Percentiles rank a stretch among this genome's conserved stretches.
These are phyloP conservation scores for Seminavis robusta DNA, from an alignment of 108 stramenopile species.

Conservation along the genomic window DNA sequence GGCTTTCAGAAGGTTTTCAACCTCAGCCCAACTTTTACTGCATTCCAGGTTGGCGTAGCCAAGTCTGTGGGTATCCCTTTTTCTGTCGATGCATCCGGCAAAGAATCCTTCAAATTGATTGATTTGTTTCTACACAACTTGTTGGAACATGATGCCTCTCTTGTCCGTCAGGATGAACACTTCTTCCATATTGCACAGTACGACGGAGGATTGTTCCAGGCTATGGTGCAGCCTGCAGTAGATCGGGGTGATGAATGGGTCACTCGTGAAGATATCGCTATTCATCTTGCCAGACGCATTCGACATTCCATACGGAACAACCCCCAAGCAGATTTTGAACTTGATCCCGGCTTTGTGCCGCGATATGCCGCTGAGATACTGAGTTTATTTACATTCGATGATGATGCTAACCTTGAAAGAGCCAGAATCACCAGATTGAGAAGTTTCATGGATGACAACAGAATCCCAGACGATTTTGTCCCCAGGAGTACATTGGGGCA, in stretches of 20 bases:
- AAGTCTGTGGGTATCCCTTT: slow-evolving; percentile 3
- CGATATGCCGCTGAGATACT: slow-evolving; percentile 8
- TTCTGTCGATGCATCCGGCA: slow-evolving; percentile 5
- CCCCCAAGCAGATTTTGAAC: slow-evolving; percentile 5
- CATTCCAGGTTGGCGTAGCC: neutral
- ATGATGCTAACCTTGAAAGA: neutral
- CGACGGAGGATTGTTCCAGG: neutral
- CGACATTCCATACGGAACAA: neutral
- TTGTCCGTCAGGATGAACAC: slow-evolving; percentile 12
- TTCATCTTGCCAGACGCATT: slow-evolving; percentile 2
- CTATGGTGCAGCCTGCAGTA: slow-evolving; percentile 1
- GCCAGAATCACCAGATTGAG: slow-evolving; percentile 2
- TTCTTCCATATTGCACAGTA: slow-evolving; percentile 3
- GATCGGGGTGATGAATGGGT: neutral
- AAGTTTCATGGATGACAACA: slow-evolving; percentile 3
- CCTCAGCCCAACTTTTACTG: neutral
- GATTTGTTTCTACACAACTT: neutral
- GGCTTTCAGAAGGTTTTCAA: neutral
- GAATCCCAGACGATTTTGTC: slow-evolving; percentile 5
- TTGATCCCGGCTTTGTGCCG: neutral
- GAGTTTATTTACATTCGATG: slow-evolving; percentile 1
- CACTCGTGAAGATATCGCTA: neutral
- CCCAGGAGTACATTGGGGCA: too few species aligned
- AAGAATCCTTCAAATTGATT: slow-evolving; percentile 2
- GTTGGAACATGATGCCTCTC: slow-evolving; percentile 10